A percentile compares a stretch with the other conserved stretches of the same genome.
Conservation (phyloP, 2,329 filamentous ascomycete species). For the Colletotrichum camelliae region DNA sequence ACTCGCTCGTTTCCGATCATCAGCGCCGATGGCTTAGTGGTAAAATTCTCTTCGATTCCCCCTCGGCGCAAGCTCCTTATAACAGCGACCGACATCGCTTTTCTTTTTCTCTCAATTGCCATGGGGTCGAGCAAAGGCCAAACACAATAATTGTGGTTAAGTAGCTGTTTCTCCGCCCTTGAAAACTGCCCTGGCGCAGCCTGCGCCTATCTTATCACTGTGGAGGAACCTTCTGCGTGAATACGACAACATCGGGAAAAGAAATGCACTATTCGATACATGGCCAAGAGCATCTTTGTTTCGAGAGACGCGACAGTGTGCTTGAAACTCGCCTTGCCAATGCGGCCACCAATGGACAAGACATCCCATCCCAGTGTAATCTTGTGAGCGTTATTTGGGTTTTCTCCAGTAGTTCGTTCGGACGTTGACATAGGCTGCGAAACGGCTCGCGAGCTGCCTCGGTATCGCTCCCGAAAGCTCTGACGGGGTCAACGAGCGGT, state of each 20-base stretch:
- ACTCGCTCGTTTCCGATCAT: not conserved
- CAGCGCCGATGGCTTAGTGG: constrained; percentile 14
- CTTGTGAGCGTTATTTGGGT: not conserved
- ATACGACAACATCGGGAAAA: not conserved
- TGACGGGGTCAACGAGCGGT: not conserved
- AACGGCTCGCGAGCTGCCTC: not conserved
- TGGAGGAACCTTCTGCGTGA: not conserved
- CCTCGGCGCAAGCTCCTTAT: not conserved
- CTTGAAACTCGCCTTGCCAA: not conserved
- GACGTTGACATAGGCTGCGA: not conserved
- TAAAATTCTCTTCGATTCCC: constrained; percentile 20
- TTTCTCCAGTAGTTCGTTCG: not conserved
- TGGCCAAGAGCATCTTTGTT: not conserved
- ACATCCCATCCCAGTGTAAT: not conserved
- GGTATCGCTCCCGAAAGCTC: not conserved
- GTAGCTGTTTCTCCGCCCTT: not conserved
- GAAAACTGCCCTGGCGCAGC: not conserved
- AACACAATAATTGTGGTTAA: too few relatives aligned
- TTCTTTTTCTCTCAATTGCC: not conserved
- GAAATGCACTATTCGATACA: not conserved
- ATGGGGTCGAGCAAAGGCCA: not conserved
- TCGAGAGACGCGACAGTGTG: not conserved
- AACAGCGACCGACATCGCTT: not conserved
- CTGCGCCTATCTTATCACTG: not conserved
- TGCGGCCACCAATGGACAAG: not conserved